Conservation (phyloP, 176 grass and related monocot genomes). For the Juncus inflexus region DNA sequence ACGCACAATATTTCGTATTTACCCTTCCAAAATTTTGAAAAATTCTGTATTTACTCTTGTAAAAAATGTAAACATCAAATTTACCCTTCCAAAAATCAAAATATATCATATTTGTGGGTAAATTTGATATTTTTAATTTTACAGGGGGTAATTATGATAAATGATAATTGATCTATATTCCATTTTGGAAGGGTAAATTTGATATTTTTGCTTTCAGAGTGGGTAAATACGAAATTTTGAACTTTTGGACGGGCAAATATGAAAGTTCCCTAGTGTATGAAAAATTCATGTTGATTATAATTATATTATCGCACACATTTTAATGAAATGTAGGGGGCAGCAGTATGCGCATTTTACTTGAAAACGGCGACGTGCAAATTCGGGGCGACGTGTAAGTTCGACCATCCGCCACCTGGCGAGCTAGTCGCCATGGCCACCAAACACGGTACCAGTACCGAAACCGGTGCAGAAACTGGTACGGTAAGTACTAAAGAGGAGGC, state of each 20-base stretch:
- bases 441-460: constrained; percentile 28
- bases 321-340: constrained; percentile 43
- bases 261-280: too few species aligned
- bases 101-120: neutral
- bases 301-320: too few species aligned
- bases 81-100: too few species aligned
- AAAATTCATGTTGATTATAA: too few species aligned
- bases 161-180: neutral
- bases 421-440: constrained; percentile 41
- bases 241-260: too few species aligned
- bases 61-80: too few species aligned
- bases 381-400: constrained; percentile 63
- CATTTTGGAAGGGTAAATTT: too few species aligned
- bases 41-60: too few species aligned
- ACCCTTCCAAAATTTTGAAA: too few species aligned
- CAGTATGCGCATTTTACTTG: constrained; percentile 73
- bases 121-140: neutral
- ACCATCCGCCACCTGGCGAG: constrained; percentile 69
- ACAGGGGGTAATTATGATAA: neutral
- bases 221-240: too few species aligned
- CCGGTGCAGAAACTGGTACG: constrained; percentile 2
- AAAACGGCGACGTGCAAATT: constrained; percentile 74
- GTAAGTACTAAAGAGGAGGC: constrained; percentile 11
- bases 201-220: too few species aligned
- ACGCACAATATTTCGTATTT: too few species aligned